Percentiles rank a stretch among this genome's conserved stretches.
These are phyloP conservation scores for Dioszegia crocea DNA, from an alignment of 768 basidiomycete genomes.

Conservation along the genomic window DNA sequence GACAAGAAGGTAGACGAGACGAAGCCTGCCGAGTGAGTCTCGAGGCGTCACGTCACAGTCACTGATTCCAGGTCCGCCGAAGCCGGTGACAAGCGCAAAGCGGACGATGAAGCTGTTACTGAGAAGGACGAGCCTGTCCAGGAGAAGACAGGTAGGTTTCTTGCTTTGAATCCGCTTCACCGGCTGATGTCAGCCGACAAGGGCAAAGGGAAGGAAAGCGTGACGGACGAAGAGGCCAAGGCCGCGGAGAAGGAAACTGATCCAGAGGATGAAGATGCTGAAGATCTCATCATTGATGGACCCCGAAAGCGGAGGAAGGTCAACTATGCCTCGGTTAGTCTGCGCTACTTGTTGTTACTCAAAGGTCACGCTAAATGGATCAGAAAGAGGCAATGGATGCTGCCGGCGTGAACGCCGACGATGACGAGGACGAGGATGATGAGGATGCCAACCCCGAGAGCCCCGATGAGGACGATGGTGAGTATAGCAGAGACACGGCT, in stretches of 20 bases:
- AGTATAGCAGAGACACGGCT: slow-evolving; percentile 2
- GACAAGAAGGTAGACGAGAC: background rate
- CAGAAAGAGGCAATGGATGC: slow-evolving; percentile 35
- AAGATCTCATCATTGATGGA: slow-evolving; percentile 20
- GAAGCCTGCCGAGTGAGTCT: background rate
- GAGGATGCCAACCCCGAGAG: slow-evolving; percentile 53
- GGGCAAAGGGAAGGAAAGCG: slow-evolving; percentile 26
- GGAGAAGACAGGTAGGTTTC: slow-evolving; percentile 25
- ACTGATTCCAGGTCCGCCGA: slow-evolving; percentile 10
- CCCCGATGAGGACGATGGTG: slow-evolving; percentile 35
- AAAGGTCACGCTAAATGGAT: too few species aligned
- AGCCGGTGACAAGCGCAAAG: slow-evolving; percentile 35
- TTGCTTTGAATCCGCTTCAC: too few species aligned
- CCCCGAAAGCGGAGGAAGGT: slow-evolving; percentile 50
- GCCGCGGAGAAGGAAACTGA: slow-evolving; percentile 19
- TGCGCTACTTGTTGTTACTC: too few species aligned
- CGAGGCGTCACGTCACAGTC: background rate
- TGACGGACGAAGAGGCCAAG: slow-evolving; percentile 20
- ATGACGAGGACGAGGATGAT: slow-evolving; percentile 58
- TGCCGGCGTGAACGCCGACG: slow-evolving; percentile 30
- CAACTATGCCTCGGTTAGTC: slow-evolving; percentile 40
- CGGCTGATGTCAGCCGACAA: slow-evolving; percentile 12
- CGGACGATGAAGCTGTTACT: slow-evolving; percentile 14
- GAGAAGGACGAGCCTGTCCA: slow-evolving; percentile 4
- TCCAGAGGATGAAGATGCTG: slow-evolving; percentile 54